Evolutionary conservation across 805 yeast species (phyloP).

Genomic region (Metschnikowia picachoensis): DNA sequence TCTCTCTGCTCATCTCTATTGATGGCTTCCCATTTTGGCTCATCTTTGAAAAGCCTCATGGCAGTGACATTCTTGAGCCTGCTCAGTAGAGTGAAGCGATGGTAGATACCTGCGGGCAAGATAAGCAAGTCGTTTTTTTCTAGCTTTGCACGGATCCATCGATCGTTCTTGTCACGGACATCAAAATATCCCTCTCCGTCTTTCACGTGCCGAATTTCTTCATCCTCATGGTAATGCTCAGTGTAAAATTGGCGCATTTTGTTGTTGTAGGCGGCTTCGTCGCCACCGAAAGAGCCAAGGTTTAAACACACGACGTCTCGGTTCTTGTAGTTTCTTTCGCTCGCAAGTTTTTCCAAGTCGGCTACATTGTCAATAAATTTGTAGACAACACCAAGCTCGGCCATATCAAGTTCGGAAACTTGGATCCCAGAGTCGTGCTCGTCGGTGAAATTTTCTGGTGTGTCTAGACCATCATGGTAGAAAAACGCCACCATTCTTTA

Average conservation of each 20-base stretch:
- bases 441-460: conserved; percentile 55
- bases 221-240: conserved; percentile 95
- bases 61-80: conserved; percentile 63
- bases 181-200: conserved; percentile 94
- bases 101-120: conserved; percentile 91
- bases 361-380: conserved; percentile 45
- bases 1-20: conserved; percentile 49
- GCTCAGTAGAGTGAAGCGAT: conserved; percentile 77
- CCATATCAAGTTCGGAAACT: conserved; percentile 49
- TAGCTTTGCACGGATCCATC: conserved; percentile 77
- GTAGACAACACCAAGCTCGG: conserved; percentile 66
- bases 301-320: conserved; percentile 68
- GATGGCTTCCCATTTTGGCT: conserved; percentile 94
- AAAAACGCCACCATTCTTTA: conserved; percentile 41
- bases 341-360: conserved; percentile 64
- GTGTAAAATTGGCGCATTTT: conserved; percentile 69
- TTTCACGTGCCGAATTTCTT: conserved; percentile 84
- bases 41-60: conserved; percentile 81
- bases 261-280: conserved; percentile 47
- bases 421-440: conserved; percentile 67
- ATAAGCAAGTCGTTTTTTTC: conserved; percentile 62
- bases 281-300: conserved; percentile 58
- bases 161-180: conserved; percentile 57
- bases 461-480: conserved; percentile 59
- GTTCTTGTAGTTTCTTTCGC: conserved; percentile 70